These are phyloP conservation scores for Herpetomonas tarakana DNA, from an alignment of 208 protist species.

Conservation along the genomic window DNA sequence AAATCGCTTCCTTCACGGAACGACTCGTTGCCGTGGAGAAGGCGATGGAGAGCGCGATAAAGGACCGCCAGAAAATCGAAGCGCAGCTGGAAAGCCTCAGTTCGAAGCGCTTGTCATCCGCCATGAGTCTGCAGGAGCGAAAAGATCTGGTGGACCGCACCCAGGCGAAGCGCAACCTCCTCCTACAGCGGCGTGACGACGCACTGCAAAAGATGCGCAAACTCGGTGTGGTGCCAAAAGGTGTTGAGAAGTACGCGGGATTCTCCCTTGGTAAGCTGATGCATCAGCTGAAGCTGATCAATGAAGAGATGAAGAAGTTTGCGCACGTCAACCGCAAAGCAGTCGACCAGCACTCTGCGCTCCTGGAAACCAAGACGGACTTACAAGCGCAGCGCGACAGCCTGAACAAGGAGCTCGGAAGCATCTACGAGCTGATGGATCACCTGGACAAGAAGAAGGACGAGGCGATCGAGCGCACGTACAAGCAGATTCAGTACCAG, in stretches of 20 bases:
- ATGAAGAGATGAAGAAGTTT: constrained; percentile 88
- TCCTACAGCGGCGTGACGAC: constrained; percentile 85
- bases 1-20: constrained; percentile 38
- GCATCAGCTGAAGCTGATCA: constrained; percentile 66
- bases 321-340: constrained; percentile 98
- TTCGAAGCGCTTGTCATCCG: constrained; percentile 26
- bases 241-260: constrained; percentile 31
- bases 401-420: constrained; percentile 72
- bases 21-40: constrained; percentile 41
- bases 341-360: constrained; percentile 95
- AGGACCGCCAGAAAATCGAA: constrained; percentile 47
- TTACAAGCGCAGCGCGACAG: constrained; percentile 77
- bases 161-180: constrained; percentile 60
- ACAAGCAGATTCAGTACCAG: constrained; percentile 96
- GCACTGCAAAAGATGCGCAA: constrained; percentile 87
- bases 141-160: constrained; percentile 56
- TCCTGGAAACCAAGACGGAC: constrained; percentile 87
- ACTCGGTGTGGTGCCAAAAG: constrained; percentile 85
- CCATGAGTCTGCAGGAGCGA: constrained; percentile 47
- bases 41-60: constrained; percentile 30
- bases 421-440: constrained; percentile 95
- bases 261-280: constrained; percentile 78
- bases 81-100: constrained; percentile 41
- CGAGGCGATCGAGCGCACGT: constrained; percentile 97
- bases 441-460: constrained; percentile 96